These are phyloP conservation scores for Coemansia sp. DNA, from an alignment of 192 early-diverging fungal genomes.

Conservation along the genomic window DNA sequence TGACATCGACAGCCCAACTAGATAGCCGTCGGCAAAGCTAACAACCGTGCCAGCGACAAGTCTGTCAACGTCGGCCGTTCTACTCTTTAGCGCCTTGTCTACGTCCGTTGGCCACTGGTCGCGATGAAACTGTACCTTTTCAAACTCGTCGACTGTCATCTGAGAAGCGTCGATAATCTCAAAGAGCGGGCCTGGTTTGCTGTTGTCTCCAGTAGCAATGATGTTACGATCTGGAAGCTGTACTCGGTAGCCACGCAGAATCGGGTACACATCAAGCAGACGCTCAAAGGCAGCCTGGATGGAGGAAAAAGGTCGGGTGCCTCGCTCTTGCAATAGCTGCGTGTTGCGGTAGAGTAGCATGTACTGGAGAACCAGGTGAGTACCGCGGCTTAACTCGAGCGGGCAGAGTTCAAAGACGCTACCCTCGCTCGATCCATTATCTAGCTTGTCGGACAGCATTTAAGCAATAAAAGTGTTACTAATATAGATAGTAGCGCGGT, in stretches of 20 bases:
- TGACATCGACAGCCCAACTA: neutral
- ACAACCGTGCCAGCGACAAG: neutral
- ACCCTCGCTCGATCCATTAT: neutral
- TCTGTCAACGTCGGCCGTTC: neutral
- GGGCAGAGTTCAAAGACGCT: neutral
- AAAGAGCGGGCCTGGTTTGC: neutral
- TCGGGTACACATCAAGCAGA: neutral
- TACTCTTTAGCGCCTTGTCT: neutral
- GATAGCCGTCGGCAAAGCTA: neutral
- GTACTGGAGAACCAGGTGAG: neutral
- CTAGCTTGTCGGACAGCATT: neutral
- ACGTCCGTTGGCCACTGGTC: neutral
- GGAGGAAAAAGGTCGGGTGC: neutral
- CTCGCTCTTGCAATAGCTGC: neutral
- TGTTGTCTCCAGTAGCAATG: neutral
- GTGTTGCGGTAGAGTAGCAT: neutral
- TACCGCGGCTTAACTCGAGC: neutral
- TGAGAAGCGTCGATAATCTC: neutral
- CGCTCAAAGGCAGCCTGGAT: slow-evolving; percentile 3
- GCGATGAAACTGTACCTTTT: neutral
- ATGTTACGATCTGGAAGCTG: neutral
- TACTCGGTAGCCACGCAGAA: neutral
- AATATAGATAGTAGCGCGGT: neutral
- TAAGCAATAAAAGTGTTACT: neutral
- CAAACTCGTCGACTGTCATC: slow-evolving; percentile 2